Base-by-base conservation (phyloP, 1,139 yeast genomes). In the Wickerhamiella pararugosa region DNA sequence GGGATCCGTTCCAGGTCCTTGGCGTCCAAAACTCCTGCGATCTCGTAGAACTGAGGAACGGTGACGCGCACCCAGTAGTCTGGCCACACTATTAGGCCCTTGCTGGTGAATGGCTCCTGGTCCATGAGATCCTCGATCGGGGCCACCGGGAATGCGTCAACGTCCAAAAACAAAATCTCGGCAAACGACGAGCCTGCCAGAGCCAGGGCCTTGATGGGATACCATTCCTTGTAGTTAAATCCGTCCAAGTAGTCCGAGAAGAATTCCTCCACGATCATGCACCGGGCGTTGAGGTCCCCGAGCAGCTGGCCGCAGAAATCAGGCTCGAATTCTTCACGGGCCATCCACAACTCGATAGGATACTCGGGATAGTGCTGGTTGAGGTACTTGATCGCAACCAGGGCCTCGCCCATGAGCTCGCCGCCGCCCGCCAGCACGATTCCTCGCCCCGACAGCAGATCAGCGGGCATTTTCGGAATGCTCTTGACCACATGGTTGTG, bases 401-500 rank as follows among this genome's bases (percentile, higher is more conserved):
- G 62, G 10, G 84, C 72, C 49, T 80, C 63, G 70, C 92, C 78
- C 54, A 80, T 78, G 63, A 76, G 80, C 50, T 70, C 71, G 2
- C 87, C 90, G 36, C 93, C 93, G 15, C 90, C 90, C 32, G 80
- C 87, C 53, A 75, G 78, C 1, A 82, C 94, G 34, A 82, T 75
- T 28, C 94, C 94, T 46, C 74, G 67, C 0, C 87, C 87, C 7
- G 47, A 38, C 45, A 55, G 59, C n/a, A 54, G 38, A 5, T 52
- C 51, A 15, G 45, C 40, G 0, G 84, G 79, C 25, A 61, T 57
- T 3, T 53, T 47, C 2, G 80, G 79, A 27, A 79, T 57, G 27
- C 64, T 60, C 1, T 64, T 63, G 29, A 78, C 72, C 32, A 75
- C 77, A 34, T 59, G 56, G 7, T 55, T 51, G 59, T 83, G 94